Conservation (phyloP, 2,329 filamentous ascomycete genomes). For the Fusarium nelsonii region DNA sequence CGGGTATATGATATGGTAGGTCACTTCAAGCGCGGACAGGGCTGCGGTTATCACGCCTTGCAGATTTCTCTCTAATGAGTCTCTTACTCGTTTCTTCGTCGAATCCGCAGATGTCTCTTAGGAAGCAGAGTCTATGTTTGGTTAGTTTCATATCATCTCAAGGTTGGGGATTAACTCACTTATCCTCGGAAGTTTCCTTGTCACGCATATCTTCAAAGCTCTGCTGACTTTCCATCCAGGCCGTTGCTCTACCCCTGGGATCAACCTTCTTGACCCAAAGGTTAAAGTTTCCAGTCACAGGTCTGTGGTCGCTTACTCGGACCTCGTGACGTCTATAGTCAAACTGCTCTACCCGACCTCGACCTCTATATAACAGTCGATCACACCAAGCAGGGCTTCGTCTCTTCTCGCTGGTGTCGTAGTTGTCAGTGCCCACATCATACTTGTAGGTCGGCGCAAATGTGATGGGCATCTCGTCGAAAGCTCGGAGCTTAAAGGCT, state of each 20-base stretch:
- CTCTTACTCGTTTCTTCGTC: constrained; percentile 64
- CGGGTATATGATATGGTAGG: constrained; percentile 14
- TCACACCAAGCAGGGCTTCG: constrained; percentile 97
- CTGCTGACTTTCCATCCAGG: constrained; percentile 80
- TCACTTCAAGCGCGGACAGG: constrained; percentile 41
- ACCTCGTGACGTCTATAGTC: constrained; percentile 93
- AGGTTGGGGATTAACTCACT: constrained; percentile 67
- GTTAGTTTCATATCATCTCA: constrained; percentile 39
- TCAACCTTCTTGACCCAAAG: constrained; percentile 87
- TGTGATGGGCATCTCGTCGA: constrained; percentile 89
- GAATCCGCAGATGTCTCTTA: constrained; percentile 66
- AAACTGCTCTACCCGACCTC: constrained; percentile 84
- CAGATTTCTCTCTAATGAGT: constrained; percentile 59
- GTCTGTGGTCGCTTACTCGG: constrained; percentile 89
- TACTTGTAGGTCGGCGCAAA: constrained; percentile 99
- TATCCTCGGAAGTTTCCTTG: constrained; percentile 77
- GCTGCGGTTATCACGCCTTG: constrained; percentile 46
- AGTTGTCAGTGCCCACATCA: constrained; percentile 93
- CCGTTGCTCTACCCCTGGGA: constrained; percentile 70
- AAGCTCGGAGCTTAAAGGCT: constrained; percentile 86
- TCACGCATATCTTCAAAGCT: constrained; percentile 79
- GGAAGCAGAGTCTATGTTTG: constrained; percentile 60
- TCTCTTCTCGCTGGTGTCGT: constrained; percentile 95
- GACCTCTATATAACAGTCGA: constrained; percentile 85
- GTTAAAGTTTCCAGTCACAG: constrained; percentile 87